Evolutionary conservation across 2,329 filamentous ascomycete species (phyloP).

Genomic region (Scytalidium sp.): DNA sequence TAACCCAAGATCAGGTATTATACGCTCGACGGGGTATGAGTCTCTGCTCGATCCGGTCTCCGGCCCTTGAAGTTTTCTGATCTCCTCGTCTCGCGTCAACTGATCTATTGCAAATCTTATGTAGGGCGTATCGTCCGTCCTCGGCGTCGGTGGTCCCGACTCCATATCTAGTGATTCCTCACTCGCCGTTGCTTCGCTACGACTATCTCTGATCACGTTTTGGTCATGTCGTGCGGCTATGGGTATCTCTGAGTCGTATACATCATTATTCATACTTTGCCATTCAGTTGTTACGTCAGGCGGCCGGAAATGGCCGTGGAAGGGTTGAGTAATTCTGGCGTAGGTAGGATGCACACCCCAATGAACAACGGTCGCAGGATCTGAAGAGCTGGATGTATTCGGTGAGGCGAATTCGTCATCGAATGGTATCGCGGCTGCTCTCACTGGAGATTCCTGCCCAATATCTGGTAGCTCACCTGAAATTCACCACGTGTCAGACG

Average conservation of each 20-base stretch:
- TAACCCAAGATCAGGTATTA: slow-evolving; percentile 44
- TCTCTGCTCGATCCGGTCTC: slow-evolving; percentile 36
- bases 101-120: slow-evolving; percentile 85
- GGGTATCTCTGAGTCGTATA: slow-evolving; percentile 16
- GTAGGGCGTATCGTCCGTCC: slow-evolving; percentile 77
- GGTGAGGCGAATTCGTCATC: slow-evolving; percentile 20
- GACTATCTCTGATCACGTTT: slow-evolving; percentile 18
- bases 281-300: slow-evolving; percentile 8
- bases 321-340: slow-evolving; percentile 4
- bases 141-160: slow-evolving; percentile 56
- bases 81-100: slow-evolving; percentile 68
- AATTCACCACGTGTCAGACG: neutral
- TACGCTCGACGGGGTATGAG: slow-evolving; percentile 46
- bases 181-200: neutral
- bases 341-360: slow-evolving; percentile 22
- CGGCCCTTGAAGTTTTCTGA: slow-evolving; percentile 50
- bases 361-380: slow-evolving; percentile 21
- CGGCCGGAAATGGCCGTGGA: slow-evolving; percentile 11
- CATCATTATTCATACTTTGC: slow-evolving; percentile 17
- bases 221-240: slow-evolving; percentile 24
- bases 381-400: slow-evolving; percentile 18
- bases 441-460: neutral
- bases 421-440: slow-evolving; percentile 13
- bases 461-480: neutral
- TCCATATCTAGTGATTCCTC: neutral